Conservation (phyloP, 2,329 filamentous ascomycete genomes). For the Penicillium sp. region DNA sequence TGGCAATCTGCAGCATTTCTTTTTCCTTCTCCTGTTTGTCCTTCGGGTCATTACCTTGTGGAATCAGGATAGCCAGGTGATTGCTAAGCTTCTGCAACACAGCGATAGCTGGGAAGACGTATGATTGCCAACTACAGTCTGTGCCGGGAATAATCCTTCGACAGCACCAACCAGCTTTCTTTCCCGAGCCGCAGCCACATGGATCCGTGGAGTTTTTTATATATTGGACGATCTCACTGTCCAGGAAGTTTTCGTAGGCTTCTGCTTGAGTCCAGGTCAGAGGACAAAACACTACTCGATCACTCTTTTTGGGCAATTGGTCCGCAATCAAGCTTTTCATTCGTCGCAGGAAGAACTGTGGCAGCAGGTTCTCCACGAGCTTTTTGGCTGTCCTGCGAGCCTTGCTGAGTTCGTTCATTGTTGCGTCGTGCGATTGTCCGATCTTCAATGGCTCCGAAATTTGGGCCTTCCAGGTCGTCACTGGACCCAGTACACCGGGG, state of each 20-base stretch:
- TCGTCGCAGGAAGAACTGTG: conserved; percentile 82
- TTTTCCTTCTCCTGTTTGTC: conserved; percentile 79
- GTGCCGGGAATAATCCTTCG: conserved; percentile 58
- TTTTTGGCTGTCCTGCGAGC: conserved; percentile 79
- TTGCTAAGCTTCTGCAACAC: conserved; percentile 85
- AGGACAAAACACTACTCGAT: conserved; percentile 91
- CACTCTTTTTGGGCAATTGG: conserved; percentile 90
- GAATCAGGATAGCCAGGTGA: conserved; percentile 85
- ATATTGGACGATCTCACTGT: conserved; percentile 64
- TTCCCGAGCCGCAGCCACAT: conserved; percentile 68
- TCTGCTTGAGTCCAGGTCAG: conserved; percentile 75
- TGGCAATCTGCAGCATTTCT: conserved; percentile 67
- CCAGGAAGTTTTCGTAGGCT: conserved; percentile 80
- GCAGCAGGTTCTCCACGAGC: conserved; percentile 81
- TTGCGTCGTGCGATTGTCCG: conserved; percentile 91
- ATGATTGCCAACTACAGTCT: conserved; percentile 63
- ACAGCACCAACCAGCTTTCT: conserved; percentile 80
- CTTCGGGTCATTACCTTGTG: conserved; percentile 58
- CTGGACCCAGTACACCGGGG: conserved; percentile 66
- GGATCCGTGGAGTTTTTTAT: conserved; percentile 65
- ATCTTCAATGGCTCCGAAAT: conserved; percentile 78
- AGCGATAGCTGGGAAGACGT: conserved; percentile 81
- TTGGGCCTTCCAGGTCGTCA: conserved; percentile 71
- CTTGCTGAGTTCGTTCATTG: conserved; percentile 72
- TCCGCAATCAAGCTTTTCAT: conserved; percentile 91